Conservation (phyloP, 345 rosid species). For the Noccaea bulbosa region DNA sequence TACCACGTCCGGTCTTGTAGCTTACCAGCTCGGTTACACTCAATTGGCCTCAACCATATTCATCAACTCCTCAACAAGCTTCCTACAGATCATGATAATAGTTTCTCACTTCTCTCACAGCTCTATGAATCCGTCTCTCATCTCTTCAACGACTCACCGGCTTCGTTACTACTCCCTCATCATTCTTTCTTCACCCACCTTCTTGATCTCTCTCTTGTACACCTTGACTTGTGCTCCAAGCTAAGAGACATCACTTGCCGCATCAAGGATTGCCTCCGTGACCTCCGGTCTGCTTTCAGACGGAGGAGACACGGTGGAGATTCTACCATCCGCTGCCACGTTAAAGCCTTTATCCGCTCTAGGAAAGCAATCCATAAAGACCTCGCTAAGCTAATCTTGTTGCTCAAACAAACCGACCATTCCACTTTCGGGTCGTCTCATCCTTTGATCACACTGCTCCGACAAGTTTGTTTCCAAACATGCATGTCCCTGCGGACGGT, state of each 20-base stretch:
- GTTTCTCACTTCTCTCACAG: conserved; percentile 48
- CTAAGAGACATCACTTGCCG: conserved; percentile 50
- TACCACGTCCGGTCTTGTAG: conserved; percentile 58
- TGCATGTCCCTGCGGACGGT: conserved; percentile 44
- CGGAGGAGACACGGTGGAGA: conserved; percentile 55
- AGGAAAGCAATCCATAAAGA: conserved; percentile 32
- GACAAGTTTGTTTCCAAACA: conserved; percentile 48
- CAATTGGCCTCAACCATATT: conserved; percentile 41
- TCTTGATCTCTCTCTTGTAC: conserved; percentile 44
- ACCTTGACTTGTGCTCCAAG: conserved; percentile 57
- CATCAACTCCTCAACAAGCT: conserved; percentile 38
- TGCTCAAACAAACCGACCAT: conserved; percentile 39
- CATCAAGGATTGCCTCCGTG: conserved; percentile 52
- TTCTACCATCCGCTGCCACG: conserved; percentile 38
- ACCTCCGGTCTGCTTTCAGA: conserved; percentile 62
- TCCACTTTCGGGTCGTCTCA: conserved; percentile 13
- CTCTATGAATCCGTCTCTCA: conserved; percentile 49
- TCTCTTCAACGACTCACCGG: conserved; percentile 45
- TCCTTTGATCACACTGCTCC: conserved; percentile 40
- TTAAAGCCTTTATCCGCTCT: conserved; percentile 43
- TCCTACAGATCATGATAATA: conserved; percentile 25
- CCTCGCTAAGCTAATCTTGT: conserved; percentile 30
- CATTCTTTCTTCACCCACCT: conserved; percentile 38
- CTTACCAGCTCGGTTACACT: conserved; percentile 61
- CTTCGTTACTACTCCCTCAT: conserved; percentile 38